Percentiles rank a stretch among this genome's conserved stretches.
Evolutionary conservation across 352 stramenopile species (phyloP).

Genomic region (Globisporangium ultimum): DNA sequence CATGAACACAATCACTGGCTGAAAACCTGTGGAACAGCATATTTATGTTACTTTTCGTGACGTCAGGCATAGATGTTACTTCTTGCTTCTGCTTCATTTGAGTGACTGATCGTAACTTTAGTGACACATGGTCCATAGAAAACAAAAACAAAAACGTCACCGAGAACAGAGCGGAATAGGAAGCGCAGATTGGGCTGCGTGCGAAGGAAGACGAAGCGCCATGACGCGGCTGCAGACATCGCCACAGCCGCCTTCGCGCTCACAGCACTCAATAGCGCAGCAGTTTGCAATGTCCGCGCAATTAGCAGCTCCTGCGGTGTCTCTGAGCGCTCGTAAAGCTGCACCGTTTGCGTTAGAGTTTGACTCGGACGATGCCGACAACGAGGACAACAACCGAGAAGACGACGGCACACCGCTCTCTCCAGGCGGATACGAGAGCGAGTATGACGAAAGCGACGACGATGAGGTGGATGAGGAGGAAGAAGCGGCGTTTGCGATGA

Average conservation of each 20-base stretch:
- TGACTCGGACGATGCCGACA: neutral
- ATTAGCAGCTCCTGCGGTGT: no score
- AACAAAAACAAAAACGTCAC: neutral
- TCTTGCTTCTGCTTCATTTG: neutral
- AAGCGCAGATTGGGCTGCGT: no score
- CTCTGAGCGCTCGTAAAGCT: no score
- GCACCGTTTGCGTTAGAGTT: neutral
- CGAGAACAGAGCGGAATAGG: no score
- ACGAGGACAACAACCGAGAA: neutral
- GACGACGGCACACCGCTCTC: neutral
- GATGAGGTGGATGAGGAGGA: constrained; percentile 11
- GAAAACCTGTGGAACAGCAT: neutral
- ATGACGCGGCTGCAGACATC: no score
- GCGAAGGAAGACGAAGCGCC: no score
- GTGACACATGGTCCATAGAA: neutral
- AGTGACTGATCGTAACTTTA: neutral
- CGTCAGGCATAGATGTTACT: neutral
- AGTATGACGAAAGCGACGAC: constrained; percentile 9
- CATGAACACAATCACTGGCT: neutral
- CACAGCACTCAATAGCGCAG: no score
- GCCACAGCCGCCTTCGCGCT: no score
- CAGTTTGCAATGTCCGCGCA: no score
- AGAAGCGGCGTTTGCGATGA: constrained; percentile 11
- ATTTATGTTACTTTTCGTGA: neutral
- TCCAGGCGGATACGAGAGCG: neutral